A percentile compares a stretch with the other conserved stretches of the same genome.
phyloP scores from a whole-genome alignment of 129 eudicot genomes.

The Chrysanthemum seticuspe region DNA sequence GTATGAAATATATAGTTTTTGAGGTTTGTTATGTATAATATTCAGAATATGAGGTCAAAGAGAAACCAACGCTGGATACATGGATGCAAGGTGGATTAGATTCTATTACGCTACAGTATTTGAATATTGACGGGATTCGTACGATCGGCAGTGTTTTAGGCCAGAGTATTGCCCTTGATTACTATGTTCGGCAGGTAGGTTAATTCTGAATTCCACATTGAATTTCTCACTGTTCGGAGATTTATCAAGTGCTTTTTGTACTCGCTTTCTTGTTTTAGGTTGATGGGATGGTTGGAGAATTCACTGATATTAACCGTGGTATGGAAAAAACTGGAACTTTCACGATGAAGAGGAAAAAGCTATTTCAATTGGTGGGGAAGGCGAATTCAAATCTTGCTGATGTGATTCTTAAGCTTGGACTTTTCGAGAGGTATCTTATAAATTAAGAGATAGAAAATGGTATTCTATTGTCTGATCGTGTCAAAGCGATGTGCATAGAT shows the following conservation, averaged over 20 bases:
- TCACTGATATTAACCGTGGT: conserved; percentile 86
- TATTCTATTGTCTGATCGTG: not conserved
- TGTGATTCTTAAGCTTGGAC: conserved; percentile 95
- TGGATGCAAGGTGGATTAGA: conserved; percentile 98
- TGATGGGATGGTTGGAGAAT: conserved; percentile 94
- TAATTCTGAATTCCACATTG: conserved; percentile 2
- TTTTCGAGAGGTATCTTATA: conserved; percentile 71
- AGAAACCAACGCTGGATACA: conserved; percentile 70
- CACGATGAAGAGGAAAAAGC: conserved; percentile 80
- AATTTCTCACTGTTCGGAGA: conserved; percentile 8
- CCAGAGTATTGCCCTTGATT: conserved; percentile 96
- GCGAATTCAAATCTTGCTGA: conserved; percentile 95
- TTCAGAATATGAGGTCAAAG: conserved; percentile 85
- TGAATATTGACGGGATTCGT: conserved; percentile 80
- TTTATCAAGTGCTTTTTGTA: not conserved
- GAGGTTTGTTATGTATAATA: conserved; percentile 9
- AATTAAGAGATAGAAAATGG: conserved; percentile 8
- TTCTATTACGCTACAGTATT: conserved; percentile 78
- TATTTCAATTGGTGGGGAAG: conserved; percentile 92
- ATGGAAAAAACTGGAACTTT: conserved; percentile 97
- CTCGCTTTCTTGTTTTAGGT: conserved; percentile 43
- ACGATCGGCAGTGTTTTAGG: conserved; percentile 95
- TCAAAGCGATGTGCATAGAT: conserved; percentile 5
- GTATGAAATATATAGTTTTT: conserved; percentile 15
- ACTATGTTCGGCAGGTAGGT: conserved; percentile 86